These are phyloP conservation scores for Chaetomiaceae sp. DNA, from an alignment of 2,329 filamentous ascomycete genomes.

Conservation along the genomic window DNA sequence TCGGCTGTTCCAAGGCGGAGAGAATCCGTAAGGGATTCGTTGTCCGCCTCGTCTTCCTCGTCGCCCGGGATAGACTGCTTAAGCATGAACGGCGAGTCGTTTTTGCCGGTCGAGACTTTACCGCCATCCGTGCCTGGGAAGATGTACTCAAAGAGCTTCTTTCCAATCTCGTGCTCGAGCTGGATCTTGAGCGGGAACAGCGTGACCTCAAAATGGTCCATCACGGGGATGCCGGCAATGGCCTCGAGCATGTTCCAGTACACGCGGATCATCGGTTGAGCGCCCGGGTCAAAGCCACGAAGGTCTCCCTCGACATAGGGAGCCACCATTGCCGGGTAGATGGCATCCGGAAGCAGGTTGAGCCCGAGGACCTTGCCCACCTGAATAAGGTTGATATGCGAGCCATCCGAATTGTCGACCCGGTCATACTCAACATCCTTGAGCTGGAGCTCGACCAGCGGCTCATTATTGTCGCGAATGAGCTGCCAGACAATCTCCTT, in stretches of 20 bases:
- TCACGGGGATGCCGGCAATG: conserved; percentile 93
- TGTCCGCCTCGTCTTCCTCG: conserved; percentile 47
- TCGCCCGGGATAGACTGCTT: conserved; percentile 42
- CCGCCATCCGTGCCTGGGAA: conserved; percentile 77
- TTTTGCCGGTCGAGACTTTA: conserved; percentile 39
- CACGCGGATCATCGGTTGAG: conserved; percentile 82
- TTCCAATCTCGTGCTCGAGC: conserved; percentile 85
- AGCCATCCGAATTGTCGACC: conserved; percentile 94
- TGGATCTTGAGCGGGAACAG: conserved; percentile 91
- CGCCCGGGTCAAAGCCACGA: conserved; percentile 48
- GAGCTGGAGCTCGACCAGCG: conserved; percentile 87
- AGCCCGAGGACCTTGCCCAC: conserved; percentile 83
- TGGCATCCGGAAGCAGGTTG: conserved; percentile 83
- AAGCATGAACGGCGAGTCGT: conserved; percentile 56
- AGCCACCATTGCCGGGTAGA: conserved; percentile 93
- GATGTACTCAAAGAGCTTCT: conserved; percentile 93
- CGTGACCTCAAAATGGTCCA: conserved; percentile 95
- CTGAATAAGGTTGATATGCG: conserved; percentile 87
- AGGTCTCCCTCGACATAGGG: conserved; percentile 72
- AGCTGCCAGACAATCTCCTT: conserved; percentile 97
- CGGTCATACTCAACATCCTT: conserved; percentile 89
- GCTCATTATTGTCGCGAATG: conserved; percentile 78
- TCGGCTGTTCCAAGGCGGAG: conserved; percentile 37
- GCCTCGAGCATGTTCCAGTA: conserved; percentile 99
- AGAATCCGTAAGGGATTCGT: conserved; percentile 37